Percentiles rank a stretch among this genome's conserved stretches.
These are phyloP conservation scores for Lepidium aucheri DNA, from an alignment of 345 rosid genomes.

Conservation along the genomic window DNA sequence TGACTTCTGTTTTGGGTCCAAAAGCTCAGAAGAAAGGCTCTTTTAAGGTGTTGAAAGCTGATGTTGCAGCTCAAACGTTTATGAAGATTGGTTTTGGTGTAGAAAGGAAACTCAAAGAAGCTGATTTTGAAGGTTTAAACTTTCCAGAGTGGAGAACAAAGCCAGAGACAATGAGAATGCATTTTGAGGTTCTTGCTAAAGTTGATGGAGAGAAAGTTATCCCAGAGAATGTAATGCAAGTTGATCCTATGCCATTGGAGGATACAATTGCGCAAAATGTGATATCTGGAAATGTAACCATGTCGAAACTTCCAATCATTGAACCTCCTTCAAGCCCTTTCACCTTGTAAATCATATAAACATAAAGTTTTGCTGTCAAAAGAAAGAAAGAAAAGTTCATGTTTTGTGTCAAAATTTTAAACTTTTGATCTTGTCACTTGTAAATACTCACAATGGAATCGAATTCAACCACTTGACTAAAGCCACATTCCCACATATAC, in stretches of 20 bases:
- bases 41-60: constrained; percentile 67
- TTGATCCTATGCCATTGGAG: constrained; percentile 54
- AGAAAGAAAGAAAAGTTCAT: background rate
- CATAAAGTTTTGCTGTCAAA: background rate
- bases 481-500: too few relatives aligned
- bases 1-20: constrained; percentile 70
- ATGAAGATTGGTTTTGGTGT: constrained; percentile 80
- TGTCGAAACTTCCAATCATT: constrained; percentile 48
- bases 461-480: too few relatives aligned
- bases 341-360: constrained; percentile 37
- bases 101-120: constrained; percentile 69
- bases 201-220: constrained; percentile 70
- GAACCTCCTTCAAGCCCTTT: constrained; percentile 59
- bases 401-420: background rate
- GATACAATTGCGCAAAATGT: constrained; percentile 50
- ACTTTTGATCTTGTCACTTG: background rate
- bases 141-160: constrained; percentile 78
- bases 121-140: constrained; percentile 30
- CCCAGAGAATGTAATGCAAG: constrained; percentile 62
- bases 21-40: constrained; percentile 61
- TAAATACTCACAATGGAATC: background rate
- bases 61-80: constrained; percentile 77
- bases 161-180: constrained; percentile 63
- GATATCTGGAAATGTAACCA: constrained; percentile 43
- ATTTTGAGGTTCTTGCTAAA: constrained; percentile 85